These are phyloP conservation scores for Ceratobasidium sp. DNA, from an alignment of 1,284 basidiomycete genomes.

Conservation along the genomic window DNA sequence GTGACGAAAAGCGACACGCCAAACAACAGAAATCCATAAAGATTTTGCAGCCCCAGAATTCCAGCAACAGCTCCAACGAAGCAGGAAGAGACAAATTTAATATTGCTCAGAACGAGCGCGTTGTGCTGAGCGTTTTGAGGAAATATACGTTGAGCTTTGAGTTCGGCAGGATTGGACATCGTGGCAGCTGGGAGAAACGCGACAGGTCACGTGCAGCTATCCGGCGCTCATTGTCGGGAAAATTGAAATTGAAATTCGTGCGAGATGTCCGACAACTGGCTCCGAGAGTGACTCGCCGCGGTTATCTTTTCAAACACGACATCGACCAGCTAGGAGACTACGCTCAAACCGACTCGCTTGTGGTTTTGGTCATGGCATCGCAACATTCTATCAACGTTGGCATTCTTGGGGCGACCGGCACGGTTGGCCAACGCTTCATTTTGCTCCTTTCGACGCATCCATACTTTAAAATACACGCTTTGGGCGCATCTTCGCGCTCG, in stretches of 20 bases:
- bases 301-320: background rate
- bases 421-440: slow-evolving; percentile 96
- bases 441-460: slow-evolving; percentile 89
- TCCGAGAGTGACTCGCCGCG: slow-evolving; percentile 30
- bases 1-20: slow-evolving; percentile 74
- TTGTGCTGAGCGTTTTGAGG: slow-evolving; percentile 80
- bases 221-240: slow-evolving; percentile 18
- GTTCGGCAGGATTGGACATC: slow-evolving; percentile 46
- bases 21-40: slow-evolving; percentile 84
- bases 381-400: slow-evolving; percentile 80
- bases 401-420: slow-evolving; percentile 95
- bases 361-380: slow-evolving; percentile 33
- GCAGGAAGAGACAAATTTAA: slow-evolving; percentile 83
- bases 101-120: slow-evolving; percentile 67
- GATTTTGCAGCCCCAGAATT: slow-evolving; percentile 86
- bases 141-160: slow-evolving; percentile 61
- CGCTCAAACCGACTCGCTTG: slow-evolving; percentile 1
- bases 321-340: background rate
- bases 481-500: slow-evolving; percentile 92
- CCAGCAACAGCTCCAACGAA: slow-evolving; percentile 88
- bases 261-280: slow-evolving; percentile 28
- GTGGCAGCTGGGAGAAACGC: slow-evolving; percentile 11
- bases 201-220: slow-evolving; percentile 13
- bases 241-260: slow-evolving; percentile 43
- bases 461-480: slow-evolving; percentile 87